Percentiles rank a stretch among this genome's conserved stretches.
Evolutionary conservation across 106 monocot species (phyloP).

Genomic region (Dendrobium catenatum): DNA sequence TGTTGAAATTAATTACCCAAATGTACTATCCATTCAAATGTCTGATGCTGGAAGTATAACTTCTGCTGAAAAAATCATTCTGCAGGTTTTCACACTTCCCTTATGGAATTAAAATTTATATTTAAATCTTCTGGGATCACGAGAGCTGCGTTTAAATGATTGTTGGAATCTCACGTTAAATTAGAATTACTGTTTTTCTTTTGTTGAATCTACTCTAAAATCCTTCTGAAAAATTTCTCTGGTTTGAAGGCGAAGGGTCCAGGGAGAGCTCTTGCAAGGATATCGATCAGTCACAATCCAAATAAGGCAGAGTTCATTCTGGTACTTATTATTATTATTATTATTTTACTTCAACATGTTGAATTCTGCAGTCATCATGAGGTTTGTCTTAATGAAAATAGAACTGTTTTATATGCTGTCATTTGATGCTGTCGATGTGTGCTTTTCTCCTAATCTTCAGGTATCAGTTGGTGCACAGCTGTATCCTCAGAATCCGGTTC

Average conservation of each 20-base stretch:
- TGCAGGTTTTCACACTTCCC: conserved; percentile 38
- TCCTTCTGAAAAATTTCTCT: not conserved
- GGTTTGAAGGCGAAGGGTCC: conserved; percentile 46
- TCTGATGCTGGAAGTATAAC: conserved; percentile 24
- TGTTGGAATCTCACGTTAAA: not conserved
- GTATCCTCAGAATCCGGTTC: conserved; percentile 63
- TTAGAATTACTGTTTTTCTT: not conserved
- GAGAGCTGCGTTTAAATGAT: not conserved
- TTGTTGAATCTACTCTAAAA: not conserved
- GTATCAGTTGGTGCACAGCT: conserved; percentile 78
- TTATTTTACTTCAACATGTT: not conserved
- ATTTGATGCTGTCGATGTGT: not conserved
- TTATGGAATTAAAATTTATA: not conserved
- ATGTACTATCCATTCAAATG: conserved; percentile 52
- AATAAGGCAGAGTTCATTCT: conserved; percentile 62
- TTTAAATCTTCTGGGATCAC: not conserved
- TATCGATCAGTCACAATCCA: conserved; percentile 53
- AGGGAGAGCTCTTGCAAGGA: conserved; percentile 71
- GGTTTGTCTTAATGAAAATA: not conserved
- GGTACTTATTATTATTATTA: conserved; percentile 32
- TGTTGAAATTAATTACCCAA: conserved; percentile 71
- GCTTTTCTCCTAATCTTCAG: conserved; percentile 20
- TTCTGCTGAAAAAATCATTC: conserved; percentile 24
- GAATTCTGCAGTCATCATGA: not conserved
- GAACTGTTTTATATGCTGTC: not conserved